Conservation (phyloP, 192 early-diverging fungal genomes). For the Coemansia sp. region DNA sequence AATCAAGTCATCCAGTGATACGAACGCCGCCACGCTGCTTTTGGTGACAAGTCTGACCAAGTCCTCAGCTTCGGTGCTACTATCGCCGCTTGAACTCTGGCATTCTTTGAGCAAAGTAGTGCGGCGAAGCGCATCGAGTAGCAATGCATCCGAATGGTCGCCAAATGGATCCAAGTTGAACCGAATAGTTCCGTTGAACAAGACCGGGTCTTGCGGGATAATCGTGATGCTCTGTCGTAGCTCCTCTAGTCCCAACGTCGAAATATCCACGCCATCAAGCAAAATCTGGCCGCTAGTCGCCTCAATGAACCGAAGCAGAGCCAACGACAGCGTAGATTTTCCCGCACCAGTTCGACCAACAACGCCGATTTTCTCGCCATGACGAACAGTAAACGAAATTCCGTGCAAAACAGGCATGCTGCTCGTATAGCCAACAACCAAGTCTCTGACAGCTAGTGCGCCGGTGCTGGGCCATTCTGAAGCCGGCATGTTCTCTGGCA, state of each 20-base stretch:
- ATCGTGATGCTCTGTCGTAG: slow-evolving; percentile 76
- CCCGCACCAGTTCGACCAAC: slow-evolving; percentile 86
- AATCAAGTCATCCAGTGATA: slow-evolving; percentile 70
- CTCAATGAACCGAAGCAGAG: slow-evolving; percentile 75
- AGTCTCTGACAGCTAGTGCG: slow-evolving; percentile 62
- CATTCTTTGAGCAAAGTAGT: slow-evolving; percentile 22
- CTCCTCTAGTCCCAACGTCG: slow-evolving; percentile 68
- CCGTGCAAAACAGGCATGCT: slow-evolving; percentile 61
- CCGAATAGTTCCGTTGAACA: slow-evolving; percentile 73
- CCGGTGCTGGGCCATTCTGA: slow-evolving; percentile 68
- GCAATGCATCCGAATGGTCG: slow-evolving; percentile 58
- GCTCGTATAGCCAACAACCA: slow-evolving; percentile 71
- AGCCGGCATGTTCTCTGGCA: slow-evolving; percentile 27
- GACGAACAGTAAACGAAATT: slow-evolving; percentile 67
- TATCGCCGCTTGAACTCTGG: background rate
- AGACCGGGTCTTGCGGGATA: slow-evolving; percentile 85
- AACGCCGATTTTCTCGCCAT: slow-evolving; percentile 81
- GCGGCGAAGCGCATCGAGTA: slow-evolving; percentile 22
- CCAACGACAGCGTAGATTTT: slow-evolving; percentile 68
- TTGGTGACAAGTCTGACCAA: background rate
- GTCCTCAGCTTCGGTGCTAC: background rate
- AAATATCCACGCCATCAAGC: slow-evolving; percentile 79
- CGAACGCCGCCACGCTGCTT: slow-evolving; percentile 29
- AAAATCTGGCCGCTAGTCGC: slow-evolving; percentile 60
- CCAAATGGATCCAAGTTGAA: slow-evolving; percentile 87